Conservation (phyloP, 306 rosid genomes). For the Cucurbita pepo region DNA sequence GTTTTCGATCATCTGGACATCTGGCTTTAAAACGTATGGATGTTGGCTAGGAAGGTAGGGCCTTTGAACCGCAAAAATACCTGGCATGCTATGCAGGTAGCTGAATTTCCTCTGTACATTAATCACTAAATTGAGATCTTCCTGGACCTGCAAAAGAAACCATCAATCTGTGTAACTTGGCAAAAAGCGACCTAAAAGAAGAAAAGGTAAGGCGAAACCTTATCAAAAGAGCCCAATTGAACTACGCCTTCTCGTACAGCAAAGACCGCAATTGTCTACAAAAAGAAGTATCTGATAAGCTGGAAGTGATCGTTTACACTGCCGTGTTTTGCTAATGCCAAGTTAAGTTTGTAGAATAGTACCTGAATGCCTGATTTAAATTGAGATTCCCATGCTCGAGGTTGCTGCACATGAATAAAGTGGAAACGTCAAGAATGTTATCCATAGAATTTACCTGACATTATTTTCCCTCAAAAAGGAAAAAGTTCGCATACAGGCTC, state of each 20-base stretch:
- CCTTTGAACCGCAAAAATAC: slow-evolving; percentile 56
- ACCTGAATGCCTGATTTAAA: slow-evolving; percentile 87
- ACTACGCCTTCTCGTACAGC: slow-evolving; percentile 79
- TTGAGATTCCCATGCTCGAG: slow-evolving; percentile 77
- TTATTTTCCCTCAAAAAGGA: neutral
- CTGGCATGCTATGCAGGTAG: slow-evolving; percentile 74
- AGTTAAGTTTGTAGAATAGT: slow-evolving; percentile 12
- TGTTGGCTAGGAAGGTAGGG: slow-evolving; percentile 47
- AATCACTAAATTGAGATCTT: slow-evolving; percentile 61
- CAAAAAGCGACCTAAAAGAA: neutral
- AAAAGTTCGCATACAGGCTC: slow-evolving; percentile 37
- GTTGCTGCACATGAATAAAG: slow-evolving; percentile 35
- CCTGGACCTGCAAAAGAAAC: slow-evolving; percentile 32
- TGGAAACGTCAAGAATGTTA: neutral
- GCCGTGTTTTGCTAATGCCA: neutral
- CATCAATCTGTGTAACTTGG: neutral
- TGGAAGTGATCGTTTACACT: neutral
- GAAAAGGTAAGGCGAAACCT: slow-evolving; percentile 22
- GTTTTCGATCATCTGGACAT: slow-evolving; percentile 23
- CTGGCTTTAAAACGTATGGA: slow-evolving; percentile 43
- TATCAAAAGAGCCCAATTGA: slow-evolving; percentile 72
- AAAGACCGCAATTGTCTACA: slow-evolving; percentile 57
- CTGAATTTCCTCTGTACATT: slow-evolving; percentile 61
- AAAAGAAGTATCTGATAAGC: slow-evolving; percentile 4
- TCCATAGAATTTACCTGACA: neutral